phyloP scores from a whole-genome alignment of 2,329 filamentous ascomycete species.

The Venturia aucupariae region DNA sequence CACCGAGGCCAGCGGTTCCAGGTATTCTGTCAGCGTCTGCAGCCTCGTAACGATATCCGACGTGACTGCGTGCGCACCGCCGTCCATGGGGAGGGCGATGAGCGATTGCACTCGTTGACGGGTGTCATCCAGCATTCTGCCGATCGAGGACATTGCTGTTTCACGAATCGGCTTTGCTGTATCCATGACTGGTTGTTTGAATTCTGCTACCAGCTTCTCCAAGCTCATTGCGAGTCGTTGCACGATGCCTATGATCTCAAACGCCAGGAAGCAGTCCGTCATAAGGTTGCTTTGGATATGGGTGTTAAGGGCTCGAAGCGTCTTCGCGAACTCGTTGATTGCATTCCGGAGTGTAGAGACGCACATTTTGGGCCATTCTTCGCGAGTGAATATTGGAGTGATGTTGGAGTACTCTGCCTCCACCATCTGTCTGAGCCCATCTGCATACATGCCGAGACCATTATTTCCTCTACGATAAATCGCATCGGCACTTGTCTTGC shows the following conservation, averaged over 20 bases:
- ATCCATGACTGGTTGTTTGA: constrained; percentile 74
- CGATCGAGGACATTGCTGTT: constrained; percentile 78
- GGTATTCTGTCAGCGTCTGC: constrained; percentile 77
- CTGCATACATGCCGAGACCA: constrained; percentile 81
- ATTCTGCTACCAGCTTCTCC: constrained; percentile 67
- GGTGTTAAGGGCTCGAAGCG: constrained; percentile 76
- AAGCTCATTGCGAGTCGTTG: constrained; percentile 69
- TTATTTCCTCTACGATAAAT: constrained; percentile 84
- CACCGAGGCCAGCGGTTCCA: constrained; percentile 77
- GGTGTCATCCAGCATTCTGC: constrained; percentile 75
- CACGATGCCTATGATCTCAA: constrained; percentile 89
- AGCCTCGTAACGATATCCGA: constrained; percentile 78
- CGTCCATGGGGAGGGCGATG: constrained; percentile 65
- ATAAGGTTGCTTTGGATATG: constrained; percentile 80
- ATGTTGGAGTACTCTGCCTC: constrained; percentile 86
- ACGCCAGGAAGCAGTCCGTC: constrained; percentile 90
- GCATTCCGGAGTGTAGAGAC: constrained; percentile 69
- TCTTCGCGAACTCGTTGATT: constrained; percentile 73
- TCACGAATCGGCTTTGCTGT: constrained; percentile 83
- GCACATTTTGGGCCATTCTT: constrained; percentile 75
- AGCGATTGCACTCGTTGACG: constrained; percentile 58
- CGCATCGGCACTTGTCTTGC: constrained; percentile 56
- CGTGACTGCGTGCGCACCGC: constrained; percentile 67
- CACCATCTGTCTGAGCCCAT: constrained; percentile 79
- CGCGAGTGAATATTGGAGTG: constrained; percentile 72